Evolutionary conservation across 2,329 filamentous ascomycete species (phyloP).

Genomic region (Penicillium sp.): DNA sequence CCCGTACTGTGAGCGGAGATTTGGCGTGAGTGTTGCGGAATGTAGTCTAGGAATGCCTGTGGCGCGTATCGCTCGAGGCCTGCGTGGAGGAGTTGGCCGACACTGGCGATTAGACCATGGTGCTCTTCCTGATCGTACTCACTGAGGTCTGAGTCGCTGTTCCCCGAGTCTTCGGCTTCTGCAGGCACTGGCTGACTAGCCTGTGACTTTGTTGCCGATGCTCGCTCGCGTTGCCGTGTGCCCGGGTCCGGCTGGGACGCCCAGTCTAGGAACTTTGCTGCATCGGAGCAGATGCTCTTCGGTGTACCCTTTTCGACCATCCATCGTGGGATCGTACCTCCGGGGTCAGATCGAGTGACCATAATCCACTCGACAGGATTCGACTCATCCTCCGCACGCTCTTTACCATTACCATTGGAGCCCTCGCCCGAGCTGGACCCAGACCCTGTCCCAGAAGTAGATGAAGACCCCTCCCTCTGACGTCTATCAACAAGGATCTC

Average conservation of each 20-base stretch:
- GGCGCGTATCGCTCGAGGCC: conserved; percentile 57
- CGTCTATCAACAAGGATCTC: conserved; percentile 65
- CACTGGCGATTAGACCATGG: conserved; percentile 43
- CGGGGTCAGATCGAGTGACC: conserved; percentile 87
- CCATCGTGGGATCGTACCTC: conserved; percentile 84
- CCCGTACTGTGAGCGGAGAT: conserved; percentile 15
- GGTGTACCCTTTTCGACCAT: conserved; percentile 91
- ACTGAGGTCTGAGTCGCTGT: conserved; percentile 25
- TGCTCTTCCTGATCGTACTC: conserved; percentile 30
- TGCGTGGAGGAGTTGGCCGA: conserved; percentile 43
- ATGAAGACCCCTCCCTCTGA: conserved; percentile 1
- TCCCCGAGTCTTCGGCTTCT: conserved; percentile 17
- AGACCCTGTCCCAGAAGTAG: background rate
- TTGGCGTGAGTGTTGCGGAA: conserved; percentile 42
- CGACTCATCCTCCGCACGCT: conserved; percentile 47
- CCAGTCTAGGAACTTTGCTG: conserved; percentile 83
- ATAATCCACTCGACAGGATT: conserved; percentile 88
- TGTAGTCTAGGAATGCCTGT: conserved; percentile 54
- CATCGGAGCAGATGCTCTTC: conserved; percentile 76
- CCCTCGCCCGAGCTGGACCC: background rate
- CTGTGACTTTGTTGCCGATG: conserved; percentile 2
- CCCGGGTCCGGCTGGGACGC: conserved; percentile 58
- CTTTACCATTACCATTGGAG: conserved; percentile 12
- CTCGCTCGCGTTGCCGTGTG: conserved; percentile 14
- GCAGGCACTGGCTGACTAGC: conserved; percentile 8